phyloP scores from a whole-genome alignment of 2,329 filamentous ascomycete genomes.

The Alternaria ventricosa region DNA sequence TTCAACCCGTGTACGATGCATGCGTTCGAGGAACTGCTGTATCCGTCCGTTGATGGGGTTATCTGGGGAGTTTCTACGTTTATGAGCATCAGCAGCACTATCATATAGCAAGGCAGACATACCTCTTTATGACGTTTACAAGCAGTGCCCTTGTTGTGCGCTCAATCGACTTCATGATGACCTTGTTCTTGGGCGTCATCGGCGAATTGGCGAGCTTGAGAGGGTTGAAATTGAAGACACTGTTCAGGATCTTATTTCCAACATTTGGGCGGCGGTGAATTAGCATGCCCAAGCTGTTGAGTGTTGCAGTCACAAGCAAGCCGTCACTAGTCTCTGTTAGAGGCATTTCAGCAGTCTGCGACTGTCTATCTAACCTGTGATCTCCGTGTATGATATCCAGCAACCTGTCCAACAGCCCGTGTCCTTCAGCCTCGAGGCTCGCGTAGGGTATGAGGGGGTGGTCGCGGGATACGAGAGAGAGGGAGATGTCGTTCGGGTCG shows the following conservation, averaged over 20 bases:
- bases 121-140: constrained; percentile 82
- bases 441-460: constrained; percentile 81
- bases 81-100: constrained; percentile 5
- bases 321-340: constrained; percentile 70
- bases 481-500: constrained; percentile 81
- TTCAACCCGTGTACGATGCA: constrained; percentile 78
- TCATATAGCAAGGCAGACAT: constrained; percentile 33
- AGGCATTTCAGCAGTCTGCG: constrained; percentile 8
- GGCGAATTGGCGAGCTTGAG: constrained; percentile 78
- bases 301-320: constrained; percentile 84
- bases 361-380: constrained; percentile 67
- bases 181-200: constrained; percentile 78
- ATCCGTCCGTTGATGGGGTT: constrained; percentile 78
- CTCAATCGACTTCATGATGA: constrained; percentile 92
- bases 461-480: constrained; percentile 82
- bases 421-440: constrained; percentile 90
- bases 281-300: constrained; percentile 85
- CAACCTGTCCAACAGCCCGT: constrained; percentile 87
- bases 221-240: constrained; percentile 90
- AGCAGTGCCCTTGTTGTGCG: constrained; percentile 87
- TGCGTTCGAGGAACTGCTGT: constrained; percentile 83
- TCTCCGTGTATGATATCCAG: constrained; percentile 85
- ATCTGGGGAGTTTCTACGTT: constrained; percentile 71
- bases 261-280: constrained; percentile 82
- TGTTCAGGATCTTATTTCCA: constrained; percentile 82